Conservation (phyloP, 2,329 filamentous ascomycete species). For the Venturia aucupariae region DNA sequence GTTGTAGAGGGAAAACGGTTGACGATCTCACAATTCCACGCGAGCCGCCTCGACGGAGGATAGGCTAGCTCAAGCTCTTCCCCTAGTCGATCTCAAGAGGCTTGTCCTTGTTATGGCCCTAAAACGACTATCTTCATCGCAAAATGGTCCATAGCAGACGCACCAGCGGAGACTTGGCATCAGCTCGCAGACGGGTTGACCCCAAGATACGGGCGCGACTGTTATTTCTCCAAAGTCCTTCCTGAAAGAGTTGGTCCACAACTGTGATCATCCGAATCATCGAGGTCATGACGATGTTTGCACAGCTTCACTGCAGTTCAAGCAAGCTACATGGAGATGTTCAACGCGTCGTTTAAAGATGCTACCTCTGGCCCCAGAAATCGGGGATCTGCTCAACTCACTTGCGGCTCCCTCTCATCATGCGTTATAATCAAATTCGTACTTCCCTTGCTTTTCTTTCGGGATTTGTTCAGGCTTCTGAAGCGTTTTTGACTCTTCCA, state of each 20-base stretch:
- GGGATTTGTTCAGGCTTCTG: neutral
- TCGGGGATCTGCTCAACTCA: neutral
- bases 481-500: conserved; percentile 2
- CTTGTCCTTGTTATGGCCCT: neutral
- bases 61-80: neutral
- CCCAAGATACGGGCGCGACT: neutral
- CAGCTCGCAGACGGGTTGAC: neutral
- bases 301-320: neutral
- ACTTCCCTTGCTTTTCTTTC: neutral
- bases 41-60: no score
- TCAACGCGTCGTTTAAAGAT: neutral
- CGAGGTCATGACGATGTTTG: neutral
- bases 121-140: neutral
- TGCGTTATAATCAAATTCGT: neutral
- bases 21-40: no score
- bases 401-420: neutral
- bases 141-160: neutral
- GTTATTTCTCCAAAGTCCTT: neutral
- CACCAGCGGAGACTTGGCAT: neutral
- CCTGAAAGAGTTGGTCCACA: neutral
- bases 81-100: neutral
- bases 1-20: neutral
- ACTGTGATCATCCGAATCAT: neutral
- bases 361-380: neutral
- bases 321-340: no score